phyloP scores from a whole-genome alignment of 176 grass and related monocot genomes.

The Tillandsia leiboldiana region DNA sequence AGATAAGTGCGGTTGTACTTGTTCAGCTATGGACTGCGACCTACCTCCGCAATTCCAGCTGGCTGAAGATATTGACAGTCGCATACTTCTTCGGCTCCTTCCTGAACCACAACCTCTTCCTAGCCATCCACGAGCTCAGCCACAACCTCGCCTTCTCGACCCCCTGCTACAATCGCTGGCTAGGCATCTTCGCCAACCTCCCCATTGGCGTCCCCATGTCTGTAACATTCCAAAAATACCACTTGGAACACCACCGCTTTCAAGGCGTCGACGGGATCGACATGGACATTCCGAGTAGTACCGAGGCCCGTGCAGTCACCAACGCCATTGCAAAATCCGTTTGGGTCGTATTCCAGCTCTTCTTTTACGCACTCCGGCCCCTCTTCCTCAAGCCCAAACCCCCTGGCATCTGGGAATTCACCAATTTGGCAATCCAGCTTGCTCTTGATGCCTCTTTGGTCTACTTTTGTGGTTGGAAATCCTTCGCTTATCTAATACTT shows the following conservation, averaged over 20 bases:
- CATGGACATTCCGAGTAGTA: slow-evolving; percentile 75
- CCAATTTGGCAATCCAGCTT: slow-evolving; percentile 59
- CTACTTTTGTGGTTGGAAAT: slow-evolving; percentile 54
- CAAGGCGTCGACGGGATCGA: slow-evolving; percentile 86
- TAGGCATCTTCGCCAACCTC: slow-evolving; percentile 93
- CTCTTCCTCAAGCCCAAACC: slow-evolving; percentile 83
- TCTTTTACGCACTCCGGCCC: slow-evolving; percentile 79
- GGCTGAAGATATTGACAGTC: slow-evolving; percentile 55
- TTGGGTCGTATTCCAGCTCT: slow-evolving; percentile 81
- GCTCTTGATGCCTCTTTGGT: slow-evolving; percentile 45
- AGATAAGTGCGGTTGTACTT: slow-evolving; percentile 60
- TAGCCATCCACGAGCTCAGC: slow-evolving; percentile 90
- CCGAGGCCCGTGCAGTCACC: slow-evolving; percentile 38
- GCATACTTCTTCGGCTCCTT: slow-evolving; percentile 97
- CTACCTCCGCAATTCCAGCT: slow-evolving; percentile 43
- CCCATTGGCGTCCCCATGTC: slow-evolving; percentile 93
- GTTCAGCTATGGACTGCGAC: slow-evolving; percentile 77
- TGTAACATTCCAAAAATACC: slow-evolving; percentile 93
- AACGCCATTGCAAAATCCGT: slow-evolving; percentile 52
- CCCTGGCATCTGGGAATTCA: slow-evolving; percentile 78
- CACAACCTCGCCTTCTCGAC: slow-evolving; percentile 93
- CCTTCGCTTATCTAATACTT: slow-evolving; percentile 63
- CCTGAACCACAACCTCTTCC: slow-evolving; percentile 94
- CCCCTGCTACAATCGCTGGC: slow-evolving; percentile 66
- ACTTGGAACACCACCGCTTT: slow-evolving; percentile 91